Evolutionary conservation across 1,139 yeast species (phyloP).

Genomic region (Geotrichum bryndzae): DNA sequence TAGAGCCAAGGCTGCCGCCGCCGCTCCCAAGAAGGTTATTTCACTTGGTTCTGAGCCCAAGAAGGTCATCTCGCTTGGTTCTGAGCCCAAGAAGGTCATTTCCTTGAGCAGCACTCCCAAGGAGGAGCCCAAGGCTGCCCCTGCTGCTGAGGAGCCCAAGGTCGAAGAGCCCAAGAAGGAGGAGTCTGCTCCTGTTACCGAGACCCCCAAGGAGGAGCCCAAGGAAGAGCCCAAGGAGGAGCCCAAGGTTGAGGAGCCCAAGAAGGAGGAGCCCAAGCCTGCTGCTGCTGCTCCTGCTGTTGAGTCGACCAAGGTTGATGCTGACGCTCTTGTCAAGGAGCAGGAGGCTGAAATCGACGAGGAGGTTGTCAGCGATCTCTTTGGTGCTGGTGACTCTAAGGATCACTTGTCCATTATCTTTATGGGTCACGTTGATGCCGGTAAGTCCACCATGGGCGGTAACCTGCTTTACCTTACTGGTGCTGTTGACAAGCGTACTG

Average conservation of each 20-base stretch:
- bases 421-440: conserved; percentile 99
- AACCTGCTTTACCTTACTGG: conserved; percentile 88
- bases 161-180: conserved; percentile 12
- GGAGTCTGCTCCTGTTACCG: neutral
- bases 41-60: conserved; percentile 19
- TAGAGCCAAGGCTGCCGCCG: conserved; percentile 30
- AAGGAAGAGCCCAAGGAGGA: conserved; percentile 16
- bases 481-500: conserved; percentile 98
- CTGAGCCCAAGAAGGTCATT: conserved; percentile 8
- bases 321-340: conserved; percentile 56
- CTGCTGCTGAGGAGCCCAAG: conserved; percentile 12
- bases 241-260: conserved; percentile 12
- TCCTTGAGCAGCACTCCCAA: conserved; percentile 6
- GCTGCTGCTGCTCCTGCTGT: conserved; percentile 29
- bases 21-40: conserved; percentile 21
- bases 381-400: conserved; percentile 65
- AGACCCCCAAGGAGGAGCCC: conserved; percentile 1
- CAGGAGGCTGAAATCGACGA: conserved; percentile 86
- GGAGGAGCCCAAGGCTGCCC: conserved; percentile 10
- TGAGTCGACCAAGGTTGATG: conserved; percentile 27
- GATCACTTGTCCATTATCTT: conserved; percentile 94
- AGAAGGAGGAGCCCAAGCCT: conserved; percentile 20
- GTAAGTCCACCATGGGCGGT: conserved; percentile 99
- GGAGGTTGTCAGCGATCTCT: conserved; percentile 83
- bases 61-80: conserved; percentile 19